Base-by-base conservation (phyloP, 176 grass and related monocot genomes). In the Musa troglodytarum region DNA sequence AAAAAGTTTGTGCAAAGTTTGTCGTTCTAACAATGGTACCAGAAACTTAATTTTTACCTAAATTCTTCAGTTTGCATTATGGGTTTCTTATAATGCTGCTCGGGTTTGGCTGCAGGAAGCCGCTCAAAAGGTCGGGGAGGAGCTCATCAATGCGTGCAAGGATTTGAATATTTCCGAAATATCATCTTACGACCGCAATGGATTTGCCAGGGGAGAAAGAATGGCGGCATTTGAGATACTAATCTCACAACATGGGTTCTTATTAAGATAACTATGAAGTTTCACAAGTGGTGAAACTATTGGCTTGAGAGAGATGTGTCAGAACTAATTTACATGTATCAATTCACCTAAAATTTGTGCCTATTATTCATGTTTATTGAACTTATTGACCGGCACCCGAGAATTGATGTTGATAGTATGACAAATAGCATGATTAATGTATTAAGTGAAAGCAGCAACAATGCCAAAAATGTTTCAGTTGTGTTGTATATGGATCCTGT, bases 141-240 rank as follows among this genome's bases (percentile, higher is more conserved):
- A 87, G 77, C 80, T 98, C 11, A 80, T 93, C 20, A 80, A 83
- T 81, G 75, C 80, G 10, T 91, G 90, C 69, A 57, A 78, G 69
- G 86, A 91, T 67, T 63, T 93, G 72, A 84, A 87, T 22, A 82
- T 98, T 53, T 80, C 77, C 8, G 86, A 93, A 86, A 73, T 93
- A 54, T 98, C 92, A 2, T 85, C 82, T 72, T 98, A 98, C n/a
- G 94, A 93, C 21, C 83, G 86, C 68, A 98, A 98, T 49, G 84
- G 88, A 23, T 91, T 93, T 66, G 90, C 90, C 15, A 86, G 90
- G 49, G 90, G 90, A 61, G 94, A 91, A 61, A 92, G 87, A 89
- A 89, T 93, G 82, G 74, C 79, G 53, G 90, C 94, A 6, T 93
- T 97, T 29, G 94, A 91, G 78, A 75, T 70, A 25, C 83, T 88